Base-by-base conservation (phyloP, 1,284 basidiomycete genomes). In the Moniliophthora roreri region DNA sequence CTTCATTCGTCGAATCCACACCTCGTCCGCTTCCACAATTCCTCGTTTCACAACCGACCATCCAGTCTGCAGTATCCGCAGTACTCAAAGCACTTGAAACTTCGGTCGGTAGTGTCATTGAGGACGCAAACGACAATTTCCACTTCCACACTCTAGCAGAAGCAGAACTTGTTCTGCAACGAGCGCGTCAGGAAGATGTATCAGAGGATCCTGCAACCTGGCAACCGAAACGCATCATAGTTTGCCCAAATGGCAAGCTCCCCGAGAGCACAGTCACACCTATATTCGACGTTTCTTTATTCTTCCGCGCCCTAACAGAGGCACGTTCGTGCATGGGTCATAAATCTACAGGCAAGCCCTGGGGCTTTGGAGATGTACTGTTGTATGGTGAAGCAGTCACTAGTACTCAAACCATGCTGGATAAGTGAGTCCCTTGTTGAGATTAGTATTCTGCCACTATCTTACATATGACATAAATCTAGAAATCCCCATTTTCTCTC, bases 371-470 rank as follows among this genome's bases (percentile, higher is more conserved):
- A 0, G 89, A 93, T 53, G 78, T 84, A 15, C 65, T 98, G 35
- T 64, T 95, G 18, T 98, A 98, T 62, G 89, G 89, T 21, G 92
- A 98, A 69, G 85, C 87, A 0, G 89, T 98, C 5, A 94, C 93
- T 0, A 95, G 92, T 60, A 99, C 96, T 0, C 96, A 99, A 70
- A 96, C 94, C 0, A 83, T 98, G 82, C 78, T 98, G 1, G 94
- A 98, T 65, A 90, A 87, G 94, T 93, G 58, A 71, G 87, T 74
- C 7, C n/a, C 15, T 18, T 15, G 39, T 32, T 50, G 18, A 32
- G 36, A 36, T 23, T n/a, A 39, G 23, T 23, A 11, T 48, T n/a
- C 37, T 47, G 15, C 38, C 21, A 52, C 28, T n/a, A 20, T 20
- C 28, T 23, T 45, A 28, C 48, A 28, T 49, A 26, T 39, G 16